These are phyloP conservation scores for Acacia acuminata DNA, from an alignment of 306 rosid species.

Conservation along the genomic window DNA sequence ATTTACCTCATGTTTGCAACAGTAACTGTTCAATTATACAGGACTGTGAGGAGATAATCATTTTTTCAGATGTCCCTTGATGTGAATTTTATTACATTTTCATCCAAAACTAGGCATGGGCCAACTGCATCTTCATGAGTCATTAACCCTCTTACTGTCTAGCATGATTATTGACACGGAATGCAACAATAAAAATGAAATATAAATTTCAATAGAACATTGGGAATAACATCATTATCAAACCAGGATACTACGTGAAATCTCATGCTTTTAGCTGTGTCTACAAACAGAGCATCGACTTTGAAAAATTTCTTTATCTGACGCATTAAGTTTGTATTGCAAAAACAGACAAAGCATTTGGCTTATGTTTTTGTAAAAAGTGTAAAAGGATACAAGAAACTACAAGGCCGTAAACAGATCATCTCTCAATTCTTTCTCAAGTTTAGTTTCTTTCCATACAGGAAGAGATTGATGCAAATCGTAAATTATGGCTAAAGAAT, in stretches of 20 bases:
- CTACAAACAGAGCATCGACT: not conserved
- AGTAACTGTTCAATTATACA: slow-evolving; percentile 15
- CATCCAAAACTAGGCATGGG: slow-evolving; percentile 14
- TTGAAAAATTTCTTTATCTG: not conserved
- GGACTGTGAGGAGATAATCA: slow-evolving; percentile 3
- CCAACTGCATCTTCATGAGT: not conserved
- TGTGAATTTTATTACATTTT: not conserved
- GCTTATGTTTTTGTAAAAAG: not conserved
- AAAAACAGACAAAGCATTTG: slow-evolving; percentile 12
- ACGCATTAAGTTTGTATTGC: slow-evolving; percentile 11
- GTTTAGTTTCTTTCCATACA: not conserved
- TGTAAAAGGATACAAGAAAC: slow-evolving; percentile 2
- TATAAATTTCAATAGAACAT: not conserved
- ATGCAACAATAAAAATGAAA: not conserved
- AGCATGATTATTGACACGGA: not conserved
- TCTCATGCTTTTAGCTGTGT: slow-evolving; percentile 16
- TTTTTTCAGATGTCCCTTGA: slow-evolving; percentile 8
- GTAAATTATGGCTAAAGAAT: slow-evolving; percentile 17
- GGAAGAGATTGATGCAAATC: not conserved
- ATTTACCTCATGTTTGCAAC: not conserved
- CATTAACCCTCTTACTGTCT: not conserved
- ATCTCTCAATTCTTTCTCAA: not conserved
- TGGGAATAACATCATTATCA: not conserved
- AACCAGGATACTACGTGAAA: not conserved
- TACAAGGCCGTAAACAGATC: not conserved